These are phyloP conservation scores for Perkinsus olseni DNA, from an alignment of 169 alveolate species.

Conservation along the genomic window DNA sequence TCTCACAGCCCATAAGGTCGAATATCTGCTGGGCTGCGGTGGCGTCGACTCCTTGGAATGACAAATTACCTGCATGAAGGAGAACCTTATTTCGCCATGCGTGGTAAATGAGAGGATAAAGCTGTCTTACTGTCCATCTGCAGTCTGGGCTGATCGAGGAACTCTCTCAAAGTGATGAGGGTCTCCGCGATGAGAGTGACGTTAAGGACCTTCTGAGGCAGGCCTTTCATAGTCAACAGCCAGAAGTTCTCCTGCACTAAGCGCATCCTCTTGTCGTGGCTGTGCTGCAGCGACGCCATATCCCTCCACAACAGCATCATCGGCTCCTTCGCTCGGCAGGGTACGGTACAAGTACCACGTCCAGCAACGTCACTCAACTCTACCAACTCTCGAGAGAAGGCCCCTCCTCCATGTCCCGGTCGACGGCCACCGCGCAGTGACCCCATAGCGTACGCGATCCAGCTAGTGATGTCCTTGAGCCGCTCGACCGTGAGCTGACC, in stretches of 20 bases:
- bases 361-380: neutral
- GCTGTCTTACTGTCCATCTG: neutral
- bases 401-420: neutral
- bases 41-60: conserved; percentile 14
- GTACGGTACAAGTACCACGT: neutral
- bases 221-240: neutral
- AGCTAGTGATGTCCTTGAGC: neutral
- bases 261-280: conserved; percentile 1
- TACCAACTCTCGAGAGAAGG: neutral
- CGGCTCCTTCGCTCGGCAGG: conserved; percentile 6
- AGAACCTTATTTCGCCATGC: neutral
- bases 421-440: neutral
- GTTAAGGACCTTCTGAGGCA: neutral
- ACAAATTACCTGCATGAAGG: neutral
- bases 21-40: conserved; percentile 3
- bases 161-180: neutral
- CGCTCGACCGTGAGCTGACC: neutral
- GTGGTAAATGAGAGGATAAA: neutral
- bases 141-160: neutral
- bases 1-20: neutral
- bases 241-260: neutral
- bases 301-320: neutral
- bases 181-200: neutral
- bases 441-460: neutral
- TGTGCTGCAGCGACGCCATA: neutral